These are phyloP conservation scores for Umbelopsis sp. DNA, from an alignment of 371 early-diverging fungal species.

Conservation along the genomic window DNA sequence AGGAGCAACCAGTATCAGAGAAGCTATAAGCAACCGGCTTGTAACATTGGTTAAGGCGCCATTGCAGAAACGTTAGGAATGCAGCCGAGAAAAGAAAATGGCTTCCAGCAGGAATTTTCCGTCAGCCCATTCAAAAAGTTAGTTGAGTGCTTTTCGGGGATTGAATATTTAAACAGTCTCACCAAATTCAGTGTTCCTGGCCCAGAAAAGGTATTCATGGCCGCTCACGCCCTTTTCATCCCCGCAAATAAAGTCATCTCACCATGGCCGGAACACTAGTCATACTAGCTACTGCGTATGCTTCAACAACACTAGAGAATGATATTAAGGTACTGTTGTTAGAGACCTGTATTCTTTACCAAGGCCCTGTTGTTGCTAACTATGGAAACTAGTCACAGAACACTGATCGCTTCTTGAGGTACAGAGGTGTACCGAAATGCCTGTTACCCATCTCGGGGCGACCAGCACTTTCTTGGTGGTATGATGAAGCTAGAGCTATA, in stretches of 20 bases:
- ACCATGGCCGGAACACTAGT: conserved; percentile 20
- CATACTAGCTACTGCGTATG: conserved; percentile 27
- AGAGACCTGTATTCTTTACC: not conserved
- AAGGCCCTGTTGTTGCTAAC: not conserved
- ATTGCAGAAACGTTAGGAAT: not conserved
- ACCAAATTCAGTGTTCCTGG: too few species aligned
- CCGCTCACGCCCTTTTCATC: not conserved
- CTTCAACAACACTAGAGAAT: conserved; percentile 22
- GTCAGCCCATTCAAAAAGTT: not conserved
- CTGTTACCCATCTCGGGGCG: conserved; percentile 48
- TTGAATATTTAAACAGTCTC: not conserved
- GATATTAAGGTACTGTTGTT: conserved; percentile 23
- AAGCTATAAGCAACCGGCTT: too few species aligned
- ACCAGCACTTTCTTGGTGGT: conserved; percentile 47
- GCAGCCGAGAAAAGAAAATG: not conserved
- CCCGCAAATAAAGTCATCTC: not conserved
- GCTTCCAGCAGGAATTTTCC: not conserved
- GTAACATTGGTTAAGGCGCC: too few species aligned
- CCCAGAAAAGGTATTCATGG: too few species aligned
- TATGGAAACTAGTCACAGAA: conserved; percentile 6
- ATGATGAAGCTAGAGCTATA: conserved; percentile 26
- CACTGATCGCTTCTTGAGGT: conserved; percentile 24
- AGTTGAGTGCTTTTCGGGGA: not conserved
- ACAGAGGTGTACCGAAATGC: conserved; percentile 44
- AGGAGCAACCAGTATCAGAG: too few species aligned